A percentile compares a stretch with the other conserved stretches of the same genome.
Conservation (phyloP, 257 asterid genomes). For the Vinca minor region DNA sequence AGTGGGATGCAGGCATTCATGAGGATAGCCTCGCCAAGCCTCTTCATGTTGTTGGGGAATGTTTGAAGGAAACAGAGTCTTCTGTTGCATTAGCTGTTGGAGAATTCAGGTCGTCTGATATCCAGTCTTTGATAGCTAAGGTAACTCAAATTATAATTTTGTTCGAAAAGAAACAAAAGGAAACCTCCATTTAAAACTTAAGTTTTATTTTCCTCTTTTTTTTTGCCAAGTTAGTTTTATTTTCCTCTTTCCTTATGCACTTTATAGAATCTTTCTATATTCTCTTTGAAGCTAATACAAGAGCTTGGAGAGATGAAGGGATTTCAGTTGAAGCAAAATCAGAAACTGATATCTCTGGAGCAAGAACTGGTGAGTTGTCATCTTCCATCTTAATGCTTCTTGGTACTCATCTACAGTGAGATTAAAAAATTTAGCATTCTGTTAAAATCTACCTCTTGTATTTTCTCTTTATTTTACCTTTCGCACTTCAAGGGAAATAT, state of each 20-base stretch:
- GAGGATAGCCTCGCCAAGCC: constrained; percentile 15
- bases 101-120: constrained; percentile 13
- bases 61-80: constrained; percentile 9
- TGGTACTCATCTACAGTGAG: neutral
- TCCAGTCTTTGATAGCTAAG: constrained; percentile 24
- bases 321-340: constrained; percentile 30
- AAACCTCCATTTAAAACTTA: neutral
- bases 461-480: too few species aligned
- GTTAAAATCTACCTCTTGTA: too few species aligned
- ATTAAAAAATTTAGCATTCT: neutral
- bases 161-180: neutral
- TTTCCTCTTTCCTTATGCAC: too few species aligned
- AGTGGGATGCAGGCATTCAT: constrained; percentile 10
- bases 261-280: constrained; percentile 5
- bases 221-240: too few species aligned
- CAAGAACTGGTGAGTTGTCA: constrained; percentile 53
- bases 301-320: constrained; percentile 41
- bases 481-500: too few species aligned
- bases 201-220: neutral
- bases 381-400: too few species aligned
- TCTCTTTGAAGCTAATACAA: constrained; percentile 32
- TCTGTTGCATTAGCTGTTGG: constrained; percentile 11
- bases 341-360: constrained; percentile 40
- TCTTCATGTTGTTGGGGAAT: neutral
- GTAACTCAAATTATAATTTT: too few species aligned